phyloP scores from a whole-genome alignment of 2,329 filamentous ascomycete genomes.

The Ascochyta fabae region DNA sequence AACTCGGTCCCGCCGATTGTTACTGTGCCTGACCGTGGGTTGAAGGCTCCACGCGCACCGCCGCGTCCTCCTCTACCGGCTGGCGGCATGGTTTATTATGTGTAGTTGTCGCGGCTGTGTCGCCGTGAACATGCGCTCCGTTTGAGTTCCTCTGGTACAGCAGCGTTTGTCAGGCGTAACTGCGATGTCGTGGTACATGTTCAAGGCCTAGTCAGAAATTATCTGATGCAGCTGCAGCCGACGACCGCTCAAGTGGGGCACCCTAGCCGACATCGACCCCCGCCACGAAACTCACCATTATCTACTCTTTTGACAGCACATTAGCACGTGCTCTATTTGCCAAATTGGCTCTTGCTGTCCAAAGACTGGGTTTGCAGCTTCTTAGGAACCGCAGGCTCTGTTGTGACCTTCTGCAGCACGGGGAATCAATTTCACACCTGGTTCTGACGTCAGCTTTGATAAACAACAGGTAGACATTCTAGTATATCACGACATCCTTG shows the following conservation, averaged over 20 bases:
- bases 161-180: neutral
- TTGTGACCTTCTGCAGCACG: neutral
- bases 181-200: constrained; percentile 3
- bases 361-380: neutral
- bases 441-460: constrained; percentile 1
- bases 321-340: neutral
- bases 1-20: constrained; percentile 53
- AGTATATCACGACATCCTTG: neutral
- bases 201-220: constrained; percentile 18
- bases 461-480: neutral
- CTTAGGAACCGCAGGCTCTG: neutral
- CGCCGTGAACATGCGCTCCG: neutral
- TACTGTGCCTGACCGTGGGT: constrained; percentile 41
- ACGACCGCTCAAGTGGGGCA: constrained; percentile 30
- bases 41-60: constrained; percentile 39
- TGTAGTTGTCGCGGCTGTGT: neutral
- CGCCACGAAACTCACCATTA: constrained; percentile 16
- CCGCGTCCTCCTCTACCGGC: constrained; percentile 44
- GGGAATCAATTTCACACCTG: neutral
- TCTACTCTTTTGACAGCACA: neutral
- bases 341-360: neutral
- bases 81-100: constrained; percentile 25
- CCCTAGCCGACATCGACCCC: constrained; percentile 14
- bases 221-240: constrained; percentile 18
- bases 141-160: neutral